Evolutionary conservation across 2,329 filamentous ascomycete genomes (phyloP).

Genomic region (Sporothrix sp.): DNA sequence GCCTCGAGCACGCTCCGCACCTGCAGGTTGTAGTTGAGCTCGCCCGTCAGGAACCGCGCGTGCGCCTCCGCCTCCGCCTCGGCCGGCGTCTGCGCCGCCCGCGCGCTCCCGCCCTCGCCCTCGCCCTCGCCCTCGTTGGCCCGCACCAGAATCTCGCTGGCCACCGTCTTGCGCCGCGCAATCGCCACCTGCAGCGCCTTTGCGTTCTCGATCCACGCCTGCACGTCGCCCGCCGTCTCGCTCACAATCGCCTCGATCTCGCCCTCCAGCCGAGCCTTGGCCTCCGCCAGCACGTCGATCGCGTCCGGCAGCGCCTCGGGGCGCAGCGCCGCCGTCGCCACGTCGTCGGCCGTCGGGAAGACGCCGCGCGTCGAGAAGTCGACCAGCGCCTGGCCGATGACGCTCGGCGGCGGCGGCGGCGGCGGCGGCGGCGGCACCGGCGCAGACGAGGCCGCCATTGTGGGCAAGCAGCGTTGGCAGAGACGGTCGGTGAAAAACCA

Average conservation of each 20-base stretch:
- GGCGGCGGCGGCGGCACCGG: neutral
- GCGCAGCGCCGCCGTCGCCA: constrained; percentile 30
- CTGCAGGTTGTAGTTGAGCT: constrained; percentile 50
- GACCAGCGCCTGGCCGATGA: constrained; percentile 48
- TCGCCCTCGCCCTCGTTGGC: constrained; percentile 52
- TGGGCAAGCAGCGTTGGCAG: neutral
- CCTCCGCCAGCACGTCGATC: constrained; percentile 31
- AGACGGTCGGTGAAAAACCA: neutral
- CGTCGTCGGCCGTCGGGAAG: constrained; percentile 36
- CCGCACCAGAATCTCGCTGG: constrained; percentile 69
- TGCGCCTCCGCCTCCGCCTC: constrained; percentile 45
- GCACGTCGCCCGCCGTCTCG: constrained; percentile 68
- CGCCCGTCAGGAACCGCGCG: constrained; percentile 46
- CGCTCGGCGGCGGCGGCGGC: neutral
- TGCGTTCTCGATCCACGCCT: constrained; percentile 77
- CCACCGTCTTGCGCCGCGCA: constrained; percentile 65
- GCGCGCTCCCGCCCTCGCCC: constrained; percentile 44
- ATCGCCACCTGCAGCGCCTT: constrained; percentile 81
- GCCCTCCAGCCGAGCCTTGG: constrained; percentile 38
- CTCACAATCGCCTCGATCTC: constrained; percentile 70
- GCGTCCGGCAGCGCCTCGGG: constrained; percentile 31
- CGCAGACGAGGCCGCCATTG: constrained; percentile 4
- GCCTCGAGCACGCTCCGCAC: constrained; percentile 40
- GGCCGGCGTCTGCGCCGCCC: constrained; percentile 36
- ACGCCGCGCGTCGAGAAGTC: constrained; percentile 44